phyloP scores from a whole-genome alignment of 495 filamentous ascomycete genomes.

The Hyaloscypha finlandica region DNA sequence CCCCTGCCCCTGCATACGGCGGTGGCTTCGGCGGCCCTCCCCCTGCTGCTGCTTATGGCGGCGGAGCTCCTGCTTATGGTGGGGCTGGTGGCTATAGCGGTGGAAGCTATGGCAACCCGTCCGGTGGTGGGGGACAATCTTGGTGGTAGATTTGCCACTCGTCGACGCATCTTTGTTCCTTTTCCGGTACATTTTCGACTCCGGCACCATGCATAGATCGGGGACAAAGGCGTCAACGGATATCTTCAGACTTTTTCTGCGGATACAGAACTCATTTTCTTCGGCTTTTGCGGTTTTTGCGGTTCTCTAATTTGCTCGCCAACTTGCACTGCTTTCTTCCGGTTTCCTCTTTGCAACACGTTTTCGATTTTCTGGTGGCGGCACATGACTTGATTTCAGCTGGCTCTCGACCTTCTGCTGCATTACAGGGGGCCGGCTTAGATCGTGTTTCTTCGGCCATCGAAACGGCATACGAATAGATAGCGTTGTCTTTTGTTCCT shows the following conservation, averaged over 20 bases:
- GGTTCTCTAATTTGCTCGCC: slow-evolving; percentile 40
- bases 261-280: slow-evolving; percentile 39
- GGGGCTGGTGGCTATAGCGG: slow-evolving; percentile 43
- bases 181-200: slow-evolving; percentile 37
- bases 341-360: slow-evolving; percentile 35
- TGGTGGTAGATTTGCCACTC: slow-evolving; percentile 79
- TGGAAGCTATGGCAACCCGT: slow-evolving; percentile 42
- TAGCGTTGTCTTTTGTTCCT: slow-evolving; percentile 68
- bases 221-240: slow-evolving; percentile 35
- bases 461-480: slow-evolving; percentile 69
- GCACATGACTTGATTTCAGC: slow-evolving; percentile 29
- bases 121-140: slow-evolving; percentile 46
- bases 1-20: slow-evolving; percentile 39
- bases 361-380: slow-evolving; percentile 41
- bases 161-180: slow-evolving; percentile 33
- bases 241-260: slow-evolving; percentile 21
- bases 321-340: slow-evolving; percentile 36
- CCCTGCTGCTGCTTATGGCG: slow-evolving; percentile 36
- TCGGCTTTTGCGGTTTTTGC: slow-evolving; percentile 31
- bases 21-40: slow-evolving; percentile 53
- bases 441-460: slow-evolving; percentile 28
- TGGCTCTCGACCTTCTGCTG: slow-evolving; percentile 25
- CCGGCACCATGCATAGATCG: slow-evolving; percentile 27
- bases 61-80: slow-evolving; percentile 32
- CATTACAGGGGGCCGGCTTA: slow-evolving; percentile 24